These are phyloP conservation scores for Chrysoporthe cubensis DNA, from an alignment of 2,329 filamentous ascomycete genomes.

Conservation along the genomic window DNA sequence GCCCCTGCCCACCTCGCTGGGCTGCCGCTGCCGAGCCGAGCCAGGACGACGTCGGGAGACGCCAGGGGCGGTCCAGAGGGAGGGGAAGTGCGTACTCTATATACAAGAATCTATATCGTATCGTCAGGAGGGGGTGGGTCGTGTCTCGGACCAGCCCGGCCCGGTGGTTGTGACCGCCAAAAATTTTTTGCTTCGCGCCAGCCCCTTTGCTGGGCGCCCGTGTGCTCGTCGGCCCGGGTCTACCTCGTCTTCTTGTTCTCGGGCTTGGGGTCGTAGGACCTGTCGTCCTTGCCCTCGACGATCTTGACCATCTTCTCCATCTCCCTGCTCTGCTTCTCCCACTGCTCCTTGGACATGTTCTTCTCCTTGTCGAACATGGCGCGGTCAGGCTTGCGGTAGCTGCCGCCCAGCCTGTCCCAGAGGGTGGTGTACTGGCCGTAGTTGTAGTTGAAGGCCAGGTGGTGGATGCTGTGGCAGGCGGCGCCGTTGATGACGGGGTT, in stretches of 20 bases:
- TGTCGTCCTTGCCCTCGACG: constrained; percentile 64
- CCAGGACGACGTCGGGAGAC: too few relatives aligned
- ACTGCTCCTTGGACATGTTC: constrained; percentile 82
- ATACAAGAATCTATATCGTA: background rate
- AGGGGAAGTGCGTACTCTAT: background rate
- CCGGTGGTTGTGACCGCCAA: background rate
- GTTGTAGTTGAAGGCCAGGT: constrained; percentile 87
- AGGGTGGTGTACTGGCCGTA: constrained; percentile 94
- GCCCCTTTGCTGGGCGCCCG: background rate
- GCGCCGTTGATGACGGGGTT: constrained; percentile 92
- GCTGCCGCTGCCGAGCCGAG: background rate
- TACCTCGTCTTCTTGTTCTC: constrained; percentile 54
- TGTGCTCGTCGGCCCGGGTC: constrained; percentile 3
- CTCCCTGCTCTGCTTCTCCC: constrained; percentile 75
- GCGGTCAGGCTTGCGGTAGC: constrained; percentile 83
- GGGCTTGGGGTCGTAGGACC: constrained; percentile 46
- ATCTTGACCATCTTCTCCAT: constrained; percentile 77
- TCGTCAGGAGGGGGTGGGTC: too few relatives aligned
- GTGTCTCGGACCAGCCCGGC: background rate
- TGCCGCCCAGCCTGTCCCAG: constrained; percentile 86
- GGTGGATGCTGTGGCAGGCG: constrained; percentile 92
- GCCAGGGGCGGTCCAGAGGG: background rate
- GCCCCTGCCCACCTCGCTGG: background rate
- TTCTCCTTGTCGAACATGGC: constrained; percentile 83
- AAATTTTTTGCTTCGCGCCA: background rate